A percentile compares a stretch with the other conserved stretches of the same genome.
phyloP scores from a whole-genome alignment of 176 grass and related monocot species.

The Aegilops sharonensis region DNA sequence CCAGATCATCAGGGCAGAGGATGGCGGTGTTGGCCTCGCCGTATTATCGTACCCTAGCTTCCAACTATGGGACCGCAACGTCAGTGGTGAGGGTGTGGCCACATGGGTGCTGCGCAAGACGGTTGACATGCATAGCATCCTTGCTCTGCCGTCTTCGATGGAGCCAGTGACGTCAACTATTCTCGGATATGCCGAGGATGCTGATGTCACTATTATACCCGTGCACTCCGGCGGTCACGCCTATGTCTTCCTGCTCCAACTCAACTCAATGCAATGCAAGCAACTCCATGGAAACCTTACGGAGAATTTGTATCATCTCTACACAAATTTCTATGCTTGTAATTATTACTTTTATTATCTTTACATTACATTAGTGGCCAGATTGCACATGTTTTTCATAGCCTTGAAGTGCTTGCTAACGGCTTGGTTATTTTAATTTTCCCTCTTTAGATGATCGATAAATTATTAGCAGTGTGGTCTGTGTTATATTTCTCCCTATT shows the following conservation, averaged over 20 bases:
- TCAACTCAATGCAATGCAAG: too few relatives aligned
- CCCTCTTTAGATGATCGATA: too few relatives aligned
- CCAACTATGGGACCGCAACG: background rate
- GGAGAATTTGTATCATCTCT: background rate
- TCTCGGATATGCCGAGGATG: background rate
- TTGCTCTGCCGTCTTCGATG: background rate
- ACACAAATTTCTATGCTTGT: background rate
- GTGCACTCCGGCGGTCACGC: background rate
- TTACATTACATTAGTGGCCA: too few relatives aligned
- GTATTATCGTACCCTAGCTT: background rate
- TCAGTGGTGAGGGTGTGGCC: background rate
- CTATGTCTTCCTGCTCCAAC: background rate
- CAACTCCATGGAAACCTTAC: too few relatives aligned
- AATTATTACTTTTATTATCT: background rate
- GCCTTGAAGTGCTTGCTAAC: too few relatives aligned
- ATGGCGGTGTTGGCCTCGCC: background rate
- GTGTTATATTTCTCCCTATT: too few relatives aligned
- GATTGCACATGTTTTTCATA: too few relatives aligned
- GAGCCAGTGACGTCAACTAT: background rate
- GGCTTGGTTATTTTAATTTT: too few relatives aligned
- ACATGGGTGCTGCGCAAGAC: background rate
- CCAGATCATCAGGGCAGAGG: background rate
- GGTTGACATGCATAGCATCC: background rate
- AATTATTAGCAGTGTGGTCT: too few relatives aligned
- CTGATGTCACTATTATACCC: background rate